Base-by-base conservation (phyloP, 495 filamentous ascomycete genomes). In the Sporormia fimetaria region DNA sequence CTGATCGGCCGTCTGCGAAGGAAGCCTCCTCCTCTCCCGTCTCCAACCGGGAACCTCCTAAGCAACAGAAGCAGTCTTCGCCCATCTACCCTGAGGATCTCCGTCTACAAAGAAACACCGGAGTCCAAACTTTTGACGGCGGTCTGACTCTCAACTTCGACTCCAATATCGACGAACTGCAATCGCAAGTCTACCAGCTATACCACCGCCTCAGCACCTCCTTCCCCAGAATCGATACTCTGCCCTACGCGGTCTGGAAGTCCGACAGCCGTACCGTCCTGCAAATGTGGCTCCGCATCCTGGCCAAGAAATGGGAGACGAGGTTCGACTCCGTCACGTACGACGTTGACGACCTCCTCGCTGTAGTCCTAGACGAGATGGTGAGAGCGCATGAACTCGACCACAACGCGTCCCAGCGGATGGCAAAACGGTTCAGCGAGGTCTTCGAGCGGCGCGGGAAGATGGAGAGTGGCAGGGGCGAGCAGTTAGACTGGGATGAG, bases 221-320 rank as follows among this genome's bases (percentile, higher is more conserved):
- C 0, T 51, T 40, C 27, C 47, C 47, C 10, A 12, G 31, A 2
- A 45, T 45, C 24, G 35, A 40, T 20, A 30, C 21, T n/a, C 36
- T 51, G 3, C 41, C 47, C 0, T 44, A 45, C 40, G 41, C 44
- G 6, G 47, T 51, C 17, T 45, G 40, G 47, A 40, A 18, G 1
- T 40, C 34, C 0, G 22, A 27, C 9, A 37, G 40, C 18, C 21
- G 31, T 2, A n/a, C 15, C 8, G 24, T 24, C 4, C 16, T 51
- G 16, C 28, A 40, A 15, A 44, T 25, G 2, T 51, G 47, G 47
- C 31, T 51, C 6, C 40, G 42, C 20, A 45, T 51, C 24, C 18
- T 51, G 10, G 17, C 14, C 2, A 15, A 8, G 1, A 51, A 45
- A 21, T 51, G 47, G 47, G 16, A 27, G 15, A 40, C 39, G 17